Conservation (phyloP, 306 rosid species). For the Luffa acutangula region DNA sequence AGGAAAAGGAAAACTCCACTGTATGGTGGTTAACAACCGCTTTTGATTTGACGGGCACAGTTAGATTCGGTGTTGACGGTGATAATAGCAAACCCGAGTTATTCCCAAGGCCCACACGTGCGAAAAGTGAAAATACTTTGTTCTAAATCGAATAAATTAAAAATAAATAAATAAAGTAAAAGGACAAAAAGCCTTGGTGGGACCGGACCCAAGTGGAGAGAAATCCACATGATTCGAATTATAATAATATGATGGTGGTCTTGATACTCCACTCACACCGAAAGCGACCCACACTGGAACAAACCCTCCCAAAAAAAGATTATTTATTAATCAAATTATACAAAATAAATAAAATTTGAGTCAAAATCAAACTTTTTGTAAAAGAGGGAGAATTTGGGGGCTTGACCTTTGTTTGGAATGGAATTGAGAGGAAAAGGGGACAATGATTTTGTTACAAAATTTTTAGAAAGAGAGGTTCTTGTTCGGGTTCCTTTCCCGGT, state of each 20-base stretch:
- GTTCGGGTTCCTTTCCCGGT: background rate
- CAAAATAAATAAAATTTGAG: background rate
- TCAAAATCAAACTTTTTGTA: slow-evolving; percentile 1
- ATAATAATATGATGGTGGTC: background rate
- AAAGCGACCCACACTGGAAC: background rate
- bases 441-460: background rate
- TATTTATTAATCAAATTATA: background rate
- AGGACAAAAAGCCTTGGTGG: background rate
- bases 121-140: background rate
- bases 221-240: slow-evolving; percentile 2
- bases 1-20: background rate
- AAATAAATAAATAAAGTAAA: background rate
- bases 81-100: background rate
- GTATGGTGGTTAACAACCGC: background rate
- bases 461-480: background rate
- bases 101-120: slow-evolving; percentile 1
- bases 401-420: background rate
- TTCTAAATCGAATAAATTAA: background rate
- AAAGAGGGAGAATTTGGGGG: background rate
- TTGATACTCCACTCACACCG: slow-evolving; percentile 10
- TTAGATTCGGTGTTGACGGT: background rate
- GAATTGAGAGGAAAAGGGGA: background rate
- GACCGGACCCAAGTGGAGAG: background rate
- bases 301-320: background rate
- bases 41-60: background rate